These are phyloP conservation scores for Fomes fomentarius DNA, from an alignment of 1,284 basidiomycete genomes.

Conservation along the genomic window DNA sequence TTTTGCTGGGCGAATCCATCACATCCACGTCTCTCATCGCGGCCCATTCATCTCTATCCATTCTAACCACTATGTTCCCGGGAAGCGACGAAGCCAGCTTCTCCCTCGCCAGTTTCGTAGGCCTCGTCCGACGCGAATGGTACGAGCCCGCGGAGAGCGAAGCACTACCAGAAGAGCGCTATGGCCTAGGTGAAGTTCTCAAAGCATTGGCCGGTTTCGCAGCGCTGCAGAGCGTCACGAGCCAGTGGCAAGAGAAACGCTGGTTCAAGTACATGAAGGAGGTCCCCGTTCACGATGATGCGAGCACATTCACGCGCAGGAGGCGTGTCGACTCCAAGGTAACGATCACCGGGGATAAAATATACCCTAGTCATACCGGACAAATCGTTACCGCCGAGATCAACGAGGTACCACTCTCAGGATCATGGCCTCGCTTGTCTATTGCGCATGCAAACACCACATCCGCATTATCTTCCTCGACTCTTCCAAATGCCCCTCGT, in stretches of 20 bases:
- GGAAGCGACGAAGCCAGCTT: conserved; percentile 78
- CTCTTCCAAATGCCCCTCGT: not conserved
- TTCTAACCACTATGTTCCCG: conserved; percentile 71
- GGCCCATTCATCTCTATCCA: conserved; percentile 73
- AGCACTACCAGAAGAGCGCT: conserved; percentile 60
- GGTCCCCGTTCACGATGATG: conserved; percentile 58
- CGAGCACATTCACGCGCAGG: conserved; percentile 22
- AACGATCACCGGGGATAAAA: conserved; percentile 69
- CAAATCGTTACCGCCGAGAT: conserved; percentile 77
- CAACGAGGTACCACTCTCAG: conserved; percentile 50
- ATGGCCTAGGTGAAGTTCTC: conserved; percentile 64
- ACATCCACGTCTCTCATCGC: conserved; percentile 75
- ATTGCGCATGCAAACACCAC: conserved; percentile 28
- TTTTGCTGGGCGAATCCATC: conserved; percentile 73
- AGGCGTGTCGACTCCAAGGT: conserved; percentile 48
- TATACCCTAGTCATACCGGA: conserved; percentile 61
- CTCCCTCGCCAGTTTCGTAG: conserved; percentile 77
- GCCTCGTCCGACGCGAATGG: conserved; percentile 73
- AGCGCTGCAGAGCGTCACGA: conserved; percentile 75
- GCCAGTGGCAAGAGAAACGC: conserved; percentile 71
- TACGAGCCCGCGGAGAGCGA: conserved; percentile 53
- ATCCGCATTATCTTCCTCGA: conserved; percentile 9
- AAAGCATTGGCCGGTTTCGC: conserved; percentile 77
- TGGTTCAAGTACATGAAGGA: conserved; percentile 71
- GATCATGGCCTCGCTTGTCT: conserved; percentile 28